These are phyloP conservation scores for Quercus tomentella DNA, from an alignment of 331 rosid genomes.

Conservation along the genomic window DNA sequence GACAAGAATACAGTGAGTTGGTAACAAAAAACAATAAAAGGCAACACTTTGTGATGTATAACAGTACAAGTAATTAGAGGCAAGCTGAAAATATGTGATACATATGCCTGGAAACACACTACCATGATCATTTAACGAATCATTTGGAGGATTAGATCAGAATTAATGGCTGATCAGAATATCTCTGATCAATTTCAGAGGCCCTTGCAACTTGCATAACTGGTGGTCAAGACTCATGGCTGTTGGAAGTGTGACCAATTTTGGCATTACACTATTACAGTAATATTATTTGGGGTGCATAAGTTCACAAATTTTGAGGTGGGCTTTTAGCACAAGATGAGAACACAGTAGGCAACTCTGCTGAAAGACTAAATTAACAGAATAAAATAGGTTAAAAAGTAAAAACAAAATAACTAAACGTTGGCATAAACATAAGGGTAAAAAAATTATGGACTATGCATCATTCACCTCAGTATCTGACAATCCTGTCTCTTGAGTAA, in stretches of 20 bases:
- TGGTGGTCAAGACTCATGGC: not conserved
- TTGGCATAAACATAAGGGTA: too few relatives aligned
- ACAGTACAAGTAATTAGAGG: not conserved
- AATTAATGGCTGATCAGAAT: not conserved
- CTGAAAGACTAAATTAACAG: too few relatives aligned
- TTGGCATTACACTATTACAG: not conserved
- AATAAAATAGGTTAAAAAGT: too few relatives aligned
- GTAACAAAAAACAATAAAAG: not conserved
- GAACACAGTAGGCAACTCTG: too few relatives aligned
- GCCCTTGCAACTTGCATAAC: not conserved
- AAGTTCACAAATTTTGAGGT: not conserved
- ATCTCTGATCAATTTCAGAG: not conserved
- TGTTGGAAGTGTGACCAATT: not conserved
- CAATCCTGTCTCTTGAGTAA: too few relatives aligned
- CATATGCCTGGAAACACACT: not conserved
- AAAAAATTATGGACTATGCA: too few relatives aligned
- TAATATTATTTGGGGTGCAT: not conserved
- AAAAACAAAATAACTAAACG: too few relatives aligned
- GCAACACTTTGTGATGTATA: not conserved
- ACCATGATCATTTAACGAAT: not conserved
- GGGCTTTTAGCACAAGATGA: too few relatives aligned
- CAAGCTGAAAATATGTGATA: not conserved
- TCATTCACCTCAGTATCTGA: too few relatives aligned
- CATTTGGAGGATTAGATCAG: not conserved
- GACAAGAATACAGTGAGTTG: not conserved